Conservation (phyloP, 2,329 filamentous ascomycete genomes). For the Cladosporium sp. region DNA sequence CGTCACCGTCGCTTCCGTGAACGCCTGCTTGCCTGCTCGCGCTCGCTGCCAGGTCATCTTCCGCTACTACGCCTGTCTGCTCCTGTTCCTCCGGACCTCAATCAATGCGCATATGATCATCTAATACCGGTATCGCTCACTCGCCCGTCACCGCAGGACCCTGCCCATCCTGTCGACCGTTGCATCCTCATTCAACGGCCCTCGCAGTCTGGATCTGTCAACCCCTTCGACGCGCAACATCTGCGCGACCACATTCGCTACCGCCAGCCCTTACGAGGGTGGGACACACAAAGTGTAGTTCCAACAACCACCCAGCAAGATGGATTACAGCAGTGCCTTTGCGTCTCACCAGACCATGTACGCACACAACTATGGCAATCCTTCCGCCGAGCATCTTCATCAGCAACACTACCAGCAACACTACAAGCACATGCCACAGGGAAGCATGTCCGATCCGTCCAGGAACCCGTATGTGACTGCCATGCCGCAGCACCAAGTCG, state of each 20-base stretch:
- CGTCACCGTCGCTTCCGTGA: conserved; percentile 1
- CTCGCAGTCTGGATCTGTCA: conserved; percentile 10
- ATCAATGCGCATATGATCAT: background rate
- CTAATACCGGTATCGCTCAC: conserved; percentile 8
- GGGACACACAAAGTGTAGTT: background rate
- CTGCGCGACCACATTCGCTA: conserved; percentile 6
- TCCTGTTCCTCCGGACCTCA: background rate
- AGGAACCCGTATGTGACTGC: conserved; percentile 20
- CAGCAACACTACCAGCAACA: conserved; percentile 17
- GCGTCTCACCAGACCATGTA: conserved; percentile 13
- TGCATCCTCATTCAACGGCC: conserved; percentile 12
- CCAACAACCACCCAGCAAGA: background rate
- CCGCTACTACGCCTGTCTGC: background rate
- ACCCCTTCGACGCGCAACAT: background rate
- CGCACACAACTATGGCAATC: conserved; percentile 13
- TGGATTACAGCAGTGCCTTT: conserved; percentile 12
- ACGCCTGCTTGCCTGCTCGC: background rate
- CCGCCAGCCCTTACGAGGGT: conserved; percentile 2
- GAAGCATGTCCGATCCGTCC: conserved; percentile 20
- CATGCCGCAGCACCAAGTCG: conserved; percentile 28
- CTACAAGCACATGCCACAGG: conserved; percentile 10
- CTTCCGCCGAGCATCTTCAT: conserved; percentile 13
- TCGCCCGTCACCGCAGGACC: background rate
- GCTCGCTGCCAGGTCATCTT: background rate
- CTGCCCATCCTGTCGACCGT: conserved; percentile 7